Base-by-base conservation (phyloP, 768 basidiomycete species). In the Kwoniella bestiolae region DNA sequence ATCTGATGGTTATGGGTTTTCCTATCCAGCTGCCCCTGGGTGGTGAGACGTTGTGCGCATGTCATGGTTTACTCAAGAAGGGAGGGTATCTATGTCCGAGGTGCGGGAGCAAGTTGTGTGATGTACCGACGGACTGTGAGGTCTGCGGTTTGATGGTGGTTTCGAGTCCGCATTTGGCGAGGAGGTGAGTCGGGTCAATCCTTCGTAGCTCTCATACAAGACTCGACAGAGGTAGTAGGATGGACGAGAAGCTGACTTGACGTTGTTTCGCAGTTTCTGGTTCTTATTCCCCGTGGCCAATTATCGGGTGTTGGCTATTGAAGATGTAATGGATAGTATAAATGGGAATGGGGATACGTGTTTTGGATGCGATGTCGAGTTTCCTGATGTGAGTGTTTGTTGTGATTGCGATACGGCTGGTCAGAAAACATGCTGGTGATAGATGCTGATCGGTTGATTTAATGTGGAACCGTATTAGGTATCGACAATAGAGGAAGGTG, bases 1-100 rank as follows among this genome's bases (percentile, higher is more conserved):
- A 98, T 82, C 84, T 99, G 57, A 96, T 99, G 91, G 91, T 96
- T 86, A 98, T 99, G 92, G 96, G 96, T 8, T 99, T 99, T 82
- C 96, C 96, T 1, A 92, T 91, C 16, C 88, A 94, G 18, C 84
- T 96, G 5, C 91, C 94, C 0, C 71, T 87, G 87, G 9, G 90
- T 89, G 3, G 88, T 89, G 34, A 89, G 7, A 89, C 90, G 59
- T 84, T 98, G 21, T 99, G 96, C 75, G 91, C 88, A 6, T 99
- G 96, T 77, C 96, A 99, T 80, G 91, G 91, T 14, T 87, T 92
- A 70, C 84, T 99, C 81, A 92, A 91, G 81, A 89, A 89, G 79
- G 90, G 91, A 67, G 96, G 95, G 3, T 99, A 94, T 82, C 85
- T 95, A 18, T 99, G 96, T 80, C 96, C 96, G 3, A 86, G 96